Conservation (phyloP, 345 rosid species). For the Citrus reticulata region DNA sequence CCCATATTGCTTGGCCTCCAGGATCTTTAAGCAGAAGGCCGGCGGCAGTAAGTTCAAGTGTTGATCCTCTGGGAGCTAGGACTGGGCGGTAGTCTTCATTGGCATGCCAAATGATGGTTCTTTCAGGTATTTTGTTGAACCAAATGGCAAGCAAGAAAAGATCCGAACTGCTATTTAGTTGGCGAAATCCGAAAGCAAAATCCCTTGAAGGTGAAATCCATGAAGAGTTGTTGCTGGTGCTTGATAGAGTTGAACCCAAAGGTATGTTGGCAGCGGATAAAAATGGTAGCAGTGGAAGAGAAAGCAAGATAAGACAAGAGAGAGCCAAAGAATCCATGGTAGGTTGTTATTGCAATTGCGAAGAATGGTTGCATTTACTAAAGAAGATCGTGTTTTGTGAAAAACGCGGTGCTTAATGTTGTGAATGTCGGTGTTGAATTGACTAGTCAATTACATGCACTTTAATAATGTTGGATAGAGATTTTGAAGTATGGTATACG, state of each 20-base stretch:
- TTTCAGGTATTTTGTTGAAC: conserved; percentile 28
- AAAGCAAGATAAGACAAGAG: neutral
- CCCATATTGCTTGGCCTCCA: conserved; percentile 1
- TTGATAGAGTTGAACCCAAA: conserved; percentile 3
- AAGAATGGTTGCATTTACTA: too few species aligned
- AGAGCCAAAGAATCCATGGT: neutral
- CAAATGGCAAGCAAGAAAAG: conserved; percentile 30
- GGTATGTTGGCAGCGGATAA: conserved; percentile 9
- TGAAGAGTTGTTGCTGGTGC: conserved; percentile 8
- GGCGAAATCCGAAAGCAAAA: conserved; percentile 26
- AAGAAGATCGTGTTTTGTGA: too few species aligned
- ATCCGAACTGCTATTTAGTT: conserved; percentile 10
- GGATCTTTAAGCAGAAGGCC: conserved; percentile 21
- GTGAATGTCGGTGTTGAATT: too few species aligned
- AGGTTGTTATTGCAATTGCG: neutral
- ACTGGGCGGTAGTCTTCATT: conserved; percentile 5
- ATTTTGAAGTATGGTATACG: neutral
- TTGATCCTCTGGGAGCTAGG: conserved; percentile 22
- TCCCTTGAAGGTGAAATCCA: conserved; percentile 20
- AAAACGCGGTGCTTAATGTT: too few species aligned
- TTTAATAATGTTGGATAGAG: too few species aligned
- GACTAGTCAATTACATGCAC: too few species aligned
- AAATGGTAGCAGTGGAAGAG: neutral
- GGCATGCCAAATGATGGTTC: conserved; percentile 29
- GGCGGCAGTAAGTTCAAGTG: conserved; percentile 12